Evolutionary conservation across 495 filamentous ascomycete genomes (phyloP), one percentile per base, ranked within the genome.

Genomic region (Penicillium macrosclerotiorum): DNA sequence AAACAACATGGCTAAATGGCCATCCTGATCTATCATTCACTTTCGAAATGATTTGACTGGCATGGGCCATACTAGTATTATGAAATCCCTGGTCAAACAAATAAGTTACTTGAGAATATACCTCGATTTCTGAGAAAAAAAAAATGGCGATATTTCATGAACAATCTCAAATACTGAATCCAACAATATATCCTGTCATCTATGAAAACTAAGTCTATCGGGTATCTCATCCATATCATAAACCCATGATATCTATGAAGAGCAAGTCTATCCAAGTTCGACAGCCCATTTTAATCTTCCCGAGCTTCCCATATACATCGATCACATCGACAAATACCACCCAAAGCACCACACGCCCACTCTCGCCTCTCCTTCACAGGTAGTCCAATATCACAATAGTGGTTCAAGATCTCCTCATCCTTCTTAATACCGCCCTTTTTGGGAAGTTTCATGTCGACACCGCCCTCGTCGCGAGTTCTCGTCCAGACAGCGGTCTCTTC

Each of bases 331-430:
- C 92, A 97, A 57, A 70, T 75, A 1, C 92, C 92, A 0, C 92
- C 92, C 42, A 97, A 72, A 23, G 87, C 86, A 3, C 91, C 92
- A 37, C 71, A 68, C 2, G 89, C 89, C 88, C 92, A 95, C 59
- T 95, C 92, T 59, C 94, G 80, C 49, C 93, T 75, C 57, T 92
- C 78, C 51, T 80, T 75, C 1, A 95, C 89, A 5, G 73, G 72
- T 55, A 98, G 55, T 13, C 80, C 72, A 42, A 96, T 81, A 68
- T 98, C 93, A 60, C 90, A 95, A 65, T 98, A 98, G 71, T 96
- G 92, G 58, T 85, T 95, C 47, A 94, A 52, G 23, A 96, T 80
- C 69, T 98, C 92, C 54, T 93, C 78, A 1, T 89, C 90, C 44
- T 79, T 80, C 53, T 66, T 73, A 49, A 97, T 81, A 0, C 86